These are phyloP conservation scores for Drosera spatulata DNA, from an alignment of 179 eudicot genomes.

Conservation along the genomic window DNA sequence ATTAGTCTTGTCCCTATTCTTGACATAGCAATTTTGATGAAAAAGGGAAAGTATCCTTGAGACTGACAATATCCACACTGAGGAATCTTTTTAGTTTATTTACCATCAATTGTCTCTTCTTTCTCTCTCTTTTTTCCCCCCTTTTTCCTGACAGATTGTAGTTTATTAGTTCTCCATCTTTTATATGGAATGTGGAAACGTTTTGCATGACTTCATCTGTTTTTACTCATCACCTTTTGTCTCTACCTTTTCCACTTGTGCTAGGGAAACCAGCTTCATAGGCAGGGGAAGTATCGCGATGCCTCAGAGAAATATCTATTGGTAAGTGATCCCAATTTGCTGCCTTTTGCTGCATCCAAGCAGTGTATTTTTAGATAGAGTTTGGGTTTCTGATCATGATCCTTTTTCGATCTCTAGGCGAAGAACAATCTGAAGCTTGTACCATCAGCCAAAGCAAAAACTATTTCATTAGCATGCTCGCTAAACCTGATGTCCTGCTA, in stretches of 20 bases:
- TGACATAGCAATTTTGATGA: no score
- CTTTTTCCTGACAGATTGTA: no score
- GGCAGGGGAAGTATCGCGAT: conserved; percentile 56
- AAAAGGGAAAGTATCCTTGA: no score
- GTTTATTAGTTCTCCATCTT: no score
- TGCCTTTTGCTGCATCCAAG: not conserved
- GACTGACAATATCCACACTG: no score
- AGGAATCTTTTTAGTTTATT: no score
- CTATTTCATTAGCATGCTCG: conserved; percentile 67
- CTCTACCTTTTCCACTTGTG: conserved; percentile 4
- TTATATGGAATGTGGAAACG: no score
- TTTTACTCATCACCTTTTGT: not conserved
- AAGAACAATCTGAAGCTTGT: conserved; percentile 65
- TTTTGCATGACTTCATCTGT: not conserved
- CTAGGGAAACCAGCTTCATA: conserved; percentile 90
- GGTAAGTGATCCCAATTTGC: conserved; percentile 39
- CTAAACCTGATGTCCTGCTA: conserved; percentile 98
- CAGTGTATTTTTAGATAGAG: not conserved
- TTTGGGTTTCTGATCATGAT: conserved; percentile 3
- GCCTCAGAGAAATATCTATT: conserved; percentile 78
- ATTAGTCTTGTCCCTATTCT: no score
- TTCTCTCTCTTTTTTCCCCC: no score
- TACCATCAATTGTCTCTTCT: no score
- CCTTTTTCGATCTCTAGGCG: conserved; percentile 37
- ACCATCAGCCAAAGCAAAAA: conserved; percentile 49